Evolutionary conservation across 1,139 yeast genomes (phyloP), one percentile per base, ranked within the genome.

Genomic region (Saccharomyces hybrid): DNA sequence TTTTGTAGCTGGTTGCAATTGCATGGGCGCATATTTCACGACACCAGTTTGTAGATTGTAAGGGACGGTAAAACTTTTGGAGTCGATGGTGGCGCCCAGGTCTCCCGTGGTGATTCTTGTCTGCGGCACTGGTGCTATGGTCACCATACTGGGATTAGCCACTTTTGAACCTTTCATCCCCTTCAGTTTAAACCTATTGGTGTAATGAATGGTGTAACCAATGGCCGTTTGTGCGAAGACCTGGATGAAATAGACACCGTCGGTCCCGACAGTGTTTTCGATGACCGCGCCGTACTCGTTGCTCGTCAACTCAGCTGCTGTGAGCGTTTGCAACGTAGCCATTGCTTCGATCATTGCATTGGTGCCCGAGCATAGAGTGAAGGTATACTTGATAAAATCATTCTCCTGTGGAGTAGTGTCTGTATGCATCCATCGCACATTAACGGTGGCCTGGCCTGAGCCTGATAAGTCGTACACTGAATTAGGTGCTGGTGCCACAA

Each of bases 21-120:
- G 96, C 96, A 90, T 89, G 51, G 96, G 96, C 0, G 97, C 97
- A 70, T 73, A 88, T 68, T 88, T 77, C 2, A 85, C 79, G 51
- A 60, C 70, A 41, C 95, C 95, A 0, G 95, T 85, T 73, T 90
- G 97, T 56, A 65, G 58, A 2, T 90, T 79, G 71, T 89, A 90
- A 4, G 90, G 77, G 6, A 88, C 77, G 3, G 76, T 63, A 58
- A 76, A 74, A 1, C 81, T 76, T 11, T 31, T 64, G 49, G 71
- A 62, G 51, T 66, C 65, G 44, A 70, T 65, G 2, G 60, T 16
- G 48, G 50, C 47, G 0, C 65, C 61, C 14, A 69, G 65, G 5
- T 57, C 46, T 25, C 74, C 78, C 0, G 76, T 59, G 9, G 69
- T 66, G 16, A 76, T 73, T 3, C 73, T 71, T 16, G 73, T 75